A percentile compares a stretch with the other conserved stretches of the same genome.
Evolutionary conservation across 1,284 basidiomycete genomes (phyloP).

Genomic region (Marasmius sp.): DNA sequence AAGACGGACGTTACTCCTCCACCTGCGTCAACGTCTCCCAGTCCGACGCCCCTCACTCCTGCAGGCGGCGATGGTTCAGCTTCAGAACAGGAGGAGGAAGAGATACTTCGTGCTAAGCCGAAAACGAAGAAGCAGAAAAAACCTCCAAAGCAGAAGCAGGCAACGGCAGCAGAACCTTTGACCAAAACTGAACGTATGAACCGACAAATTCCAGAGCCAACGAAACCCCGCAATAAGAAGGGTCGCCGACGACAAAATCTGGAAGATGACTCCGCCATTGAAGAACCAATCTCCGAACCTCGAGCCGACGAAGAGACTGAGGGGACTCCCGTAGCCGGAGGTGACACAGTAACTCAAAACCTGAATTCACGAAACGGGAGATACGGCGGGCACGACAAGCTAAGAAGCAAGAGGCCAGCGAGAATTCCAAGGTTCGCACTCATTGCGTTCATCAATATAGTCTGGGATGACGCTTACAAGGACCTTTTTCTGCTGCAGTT

Average conservation of each 20-base stretch:
- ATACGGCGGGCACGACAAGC: constrained; percentile 78
- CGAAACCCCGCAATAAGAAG: constrained; percentile 17
- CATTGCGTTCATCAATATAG: background rate
- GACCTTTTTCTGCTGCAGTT: constrained; percentile 19
- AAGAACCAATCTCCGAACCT: background rate
- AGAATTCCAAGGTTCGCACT: constrained; percentile 19
- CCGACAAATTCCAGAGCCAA: constrained; percentile 3
- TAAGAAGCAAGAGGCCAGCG: constrained; percentile 63
- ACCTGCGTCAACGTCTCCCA: background rate
- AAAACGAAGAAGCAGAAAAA: constrained; percentile 19
- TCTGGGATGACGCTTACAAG: too few relatives aligned
- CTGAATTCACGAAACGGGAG: constrained; percentile 74
- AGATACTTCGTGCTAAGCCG: background rate
- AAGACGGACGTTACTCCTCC: background rate
- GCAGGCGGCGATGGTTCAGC: background rate
- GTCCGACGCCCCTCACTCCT: background rate
- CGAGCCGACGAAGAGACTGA: background rate
- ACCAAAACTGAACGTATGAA: constrained; percentile 21
- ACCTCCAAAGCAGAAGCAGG: constrained; percentile 4
- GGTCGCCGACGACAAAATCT: constrained; percentile 15
- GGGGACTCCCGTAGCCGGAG: background rate
- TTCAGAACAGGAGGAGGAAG: background rate
- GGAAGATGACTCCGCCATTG: constrained; percentile 15
- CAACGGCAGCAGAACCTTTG: constrained; percentile 19
- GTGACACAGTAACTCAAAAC: constrained; percentile 5